Conservation (phyloP, 1,139 yeast genomes). For the Zygosaccharomyces pseudobailii region DNA sequence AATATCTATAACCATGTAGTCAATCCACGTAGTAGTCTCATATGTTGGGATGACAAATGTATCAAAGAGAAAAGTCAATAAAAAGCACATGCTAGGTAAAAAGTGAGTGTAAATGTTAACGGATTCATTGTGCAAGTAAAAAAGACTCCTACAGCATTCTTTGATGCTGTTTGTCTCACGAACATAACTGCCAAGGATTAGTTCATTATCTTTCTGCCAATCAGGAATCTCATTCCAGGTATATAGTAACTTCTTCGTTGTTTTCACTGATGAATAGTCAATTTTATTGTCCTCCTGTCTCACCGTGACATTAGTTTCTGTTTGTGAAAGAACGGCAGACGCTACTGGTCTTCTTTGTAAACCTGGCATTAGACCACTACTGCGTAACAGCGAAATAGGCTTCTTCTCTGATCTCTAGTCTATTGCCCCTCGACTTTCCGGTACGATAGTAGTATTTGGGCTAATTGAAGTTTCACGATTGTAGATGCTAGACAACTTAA, state of each 20-base stretch:
- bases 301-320: not conserved
- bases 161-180: slow-evolving; percentile 53
- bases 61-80: slow-evolving; percentile 31
- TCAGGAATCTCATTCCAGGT: slow-evolving; percentile 54
- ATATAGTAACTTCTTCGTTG: slow-evolving; percentile 14
- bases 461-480: too few relatives aligned
- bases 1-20: slow-evolving; percentile 40
- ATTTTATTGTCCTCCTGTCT: not conserved
- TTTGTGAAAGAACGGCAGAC: not conserved
- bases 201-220: slow-evolving; percentile 89
- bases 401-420: not conserved
- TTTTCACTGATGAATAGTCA: not conserved
- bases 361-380: not conserved
- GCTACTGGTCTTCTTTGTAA: slow-evolving; percentile 6
- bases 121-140: slow-evolving; percentile 78
- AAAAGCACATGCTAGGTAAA: slow-evolving; percentile 52
- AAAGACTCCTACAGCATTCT: slow-evolving; percentile 51
- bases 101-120: slow-evolving; percentile 80
- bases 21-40: slow-evolving; percentile 43
- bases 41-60: slow-evolving; percentile 37
- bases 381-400: not conserved
- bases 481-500: too few relatives aligned
- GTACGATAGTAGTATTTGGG: too few relatives aligned
- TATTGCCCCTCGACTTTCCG: not conserved
- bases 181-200: slow-evolving; percentile 71